phyloP scores from a whole-genome alignment of 148 eudicot genomes.

The Chenopodium quinoa region DNA sequence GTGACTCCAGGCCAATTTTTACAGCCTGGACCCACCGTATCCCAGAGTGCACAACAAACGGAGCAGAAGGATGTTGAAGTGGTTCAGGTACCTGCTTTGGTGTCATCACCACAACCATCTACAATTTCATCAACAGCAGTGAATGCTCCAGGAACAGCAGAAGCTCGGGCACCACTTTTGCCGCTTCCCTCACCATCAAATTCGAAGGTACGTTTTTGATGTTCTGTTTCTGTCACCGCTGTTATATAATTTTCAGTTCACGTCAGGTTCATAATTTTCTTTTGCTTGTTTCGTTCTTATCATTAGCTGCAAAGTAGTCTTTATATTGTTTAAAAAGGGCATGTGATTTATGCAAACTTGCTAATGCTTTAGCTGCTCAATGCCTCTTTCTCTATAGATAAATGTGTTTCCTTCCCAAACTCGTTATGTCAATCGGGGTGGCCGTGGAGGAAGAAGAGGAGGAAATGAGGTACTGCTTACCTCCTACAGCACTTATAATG shows the following conservation, averaged over 20 bases:
- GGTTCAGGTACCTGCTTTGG: conserved; percentile 36
- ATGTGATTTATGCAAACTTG: background rate
- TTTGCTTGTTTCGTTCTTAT: background rate
- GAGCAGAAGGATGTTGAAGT: conserved; percentile 46
- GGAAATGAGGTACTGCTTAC: conserved; percentile 33
- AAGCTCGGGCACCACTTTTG: conserved; percentile 38
- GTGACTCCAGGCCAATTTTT: conserved; percentile 59
- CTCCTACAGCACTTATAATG: background rate
- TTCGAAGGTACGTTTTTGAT: conserved; percentile 28
- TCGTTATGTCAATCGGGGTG: conserved; percentile 33
- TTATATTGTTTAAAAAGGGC: background rate
- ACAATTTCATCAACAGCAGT: conserved; percentile 7
- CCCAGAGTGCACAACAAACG: conserved; percentile 31
- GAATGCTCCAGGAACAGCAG: conserved; percentile 23
- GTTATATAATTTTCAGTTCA: background rate
- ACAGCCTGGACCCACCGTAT: conserved; percentile 41
- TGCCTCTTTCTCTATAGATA: conserved; percentile 28
- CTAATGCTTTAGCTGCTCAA: conserved; percentile 1
- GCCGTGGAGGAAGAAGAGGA: conserved; percentile 44
- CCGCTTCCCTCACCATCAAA: conserved; percentile 47
- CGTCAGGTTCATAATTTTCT: background rate
- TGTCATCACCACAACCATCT: conserved; percentile 24
- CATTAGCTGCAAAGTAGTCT: background rate
- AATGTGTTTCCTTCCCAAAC: conserved; percentile 36
- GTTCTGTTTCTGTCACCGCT: background rate